Evolutionary conservation across 208 protist species (phyloP), one percentile per base, ranked within the genome.

Genomic region (Hexamita inflata): DNA sequence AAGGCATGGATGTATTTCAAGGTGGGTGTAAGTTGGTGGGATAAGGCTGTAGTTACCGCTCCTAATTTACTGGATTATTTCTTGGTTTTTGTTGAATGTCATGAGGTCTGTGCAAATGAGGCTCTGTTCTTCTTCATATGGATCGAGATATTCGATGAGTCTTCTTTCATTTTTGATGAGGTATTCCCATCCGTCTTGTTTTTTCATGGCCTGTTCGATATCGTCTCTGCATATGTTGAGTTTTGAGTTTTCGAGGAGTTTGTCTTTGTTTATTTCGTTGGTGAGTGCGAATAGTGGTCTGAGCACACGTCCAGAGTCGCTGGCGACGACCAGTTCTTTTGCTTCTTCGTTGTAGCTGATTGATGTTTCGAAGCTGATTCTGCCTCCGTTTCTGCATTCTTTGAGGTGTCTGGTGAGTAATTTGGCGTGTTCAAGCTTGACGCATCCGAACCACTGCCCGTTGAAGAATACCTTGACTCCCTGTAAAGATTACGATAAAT

Each of bases 1-100:
- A 2, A 85, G 90, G 7, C 91, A 83, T 34, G 90, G 89, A 67
- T 95, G 87, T 60, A 95, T 94, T 77, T 94, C 90, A 24, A 90
- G 49, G 75, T 94, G 90, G n/a, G 90, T 93, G n/a, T 82, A 83
- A 0, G 0, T 26, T 4, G 66, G 42, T 26, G 73, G 39, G 11
- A 49, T 26, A 30, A 30, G 60, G 19, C 15, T 38, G 60, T 66
- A 38, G 30, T 66, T 15, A n/a, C n/a, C n/a, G 13, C 24, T 34
- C 60, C 34, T 66, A 24, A 66, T 66, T 24, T 66, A 66, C 15
- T 66, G 13, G 34, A 66, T n/a, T 15, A 30, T 30, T 15, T n/a
- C 34, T 13, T 66, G 24, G 13, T n/a, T 19, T 15, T 15, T 15
- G 34, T 66, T 15, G 26, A 19, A 13, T 34, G 30, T 13, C 30